Conservation (phyloP, 192 early-diverging fungal species). For the Backusella psychrophila region DNA sequence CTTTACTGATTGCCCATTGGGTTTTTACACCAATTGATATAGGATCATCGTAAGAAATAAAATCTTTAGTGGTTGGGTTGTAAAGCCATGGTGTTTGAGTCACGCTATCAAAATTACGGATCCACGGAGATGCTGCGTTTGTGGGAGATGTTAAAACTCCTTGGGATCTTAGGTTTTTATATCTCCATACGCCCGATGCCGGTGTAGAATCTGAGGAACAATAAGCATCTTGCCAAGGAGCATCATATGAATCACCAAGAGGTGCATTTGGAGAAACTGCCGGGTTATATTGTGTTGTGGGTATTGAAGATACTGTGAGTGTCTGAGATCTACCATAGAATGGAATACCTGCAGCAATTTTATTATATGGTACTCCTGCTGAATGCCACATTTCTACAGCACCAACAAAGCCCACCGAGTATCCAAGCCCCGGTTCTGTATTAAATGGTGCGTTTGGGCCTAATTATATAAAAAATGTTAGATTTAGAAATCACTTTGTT, state of each 20-base stretch:
- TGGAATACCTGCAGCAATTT: conserved; percentile 61
- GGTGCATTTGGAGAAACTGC: conserved; percentile 36
- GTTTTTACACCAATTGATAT: conserved; percentile 56
- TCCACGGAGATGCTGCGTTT: conserved; percentile 57
- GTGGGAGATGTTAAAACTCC: conserved; percentile 45
- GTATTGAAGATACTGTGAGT: conserved; percentile 23
- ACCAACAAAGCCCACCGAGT: conserved; percentile 41
- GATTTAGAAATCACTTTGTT: neutral
- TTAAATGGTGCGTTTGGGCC: conserved; percentile 46
- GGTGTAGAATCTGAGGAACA: conserved; percentile 40
- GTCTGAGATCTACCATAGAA: conserved; percentile 56
- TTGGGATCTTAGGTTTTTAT: conserved; percentile 57
- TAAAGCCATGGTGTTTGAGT: conserved; percentile 74
- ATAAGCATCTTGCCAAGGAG: conserved; percentile 49
- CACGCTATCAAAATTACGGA: conserved; percentile 57
- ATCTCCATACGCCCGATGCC: conserved; percentile 64
- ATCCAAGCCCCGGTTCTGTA: conserved; percentile 22
- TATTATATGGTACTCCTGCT: conserved; percentile 53
- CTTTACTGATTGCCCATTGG: conserved; percentile 51
- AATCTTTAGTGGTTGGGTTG: conserved; percentile 51
- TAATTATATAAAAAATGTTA: neutral
- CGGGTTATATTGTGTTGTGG: conserved; percentile 2
- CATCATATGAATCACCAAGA: conserved; percentile 54
- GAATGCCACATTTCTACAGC: conserved; percentile 54
- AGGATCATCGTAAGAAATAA: conserved; percentile 72